Evolutionary conservation across 352 stramenopile genomes (phyloP).

Genomic region (Globisporangium alternatum): DNA sequence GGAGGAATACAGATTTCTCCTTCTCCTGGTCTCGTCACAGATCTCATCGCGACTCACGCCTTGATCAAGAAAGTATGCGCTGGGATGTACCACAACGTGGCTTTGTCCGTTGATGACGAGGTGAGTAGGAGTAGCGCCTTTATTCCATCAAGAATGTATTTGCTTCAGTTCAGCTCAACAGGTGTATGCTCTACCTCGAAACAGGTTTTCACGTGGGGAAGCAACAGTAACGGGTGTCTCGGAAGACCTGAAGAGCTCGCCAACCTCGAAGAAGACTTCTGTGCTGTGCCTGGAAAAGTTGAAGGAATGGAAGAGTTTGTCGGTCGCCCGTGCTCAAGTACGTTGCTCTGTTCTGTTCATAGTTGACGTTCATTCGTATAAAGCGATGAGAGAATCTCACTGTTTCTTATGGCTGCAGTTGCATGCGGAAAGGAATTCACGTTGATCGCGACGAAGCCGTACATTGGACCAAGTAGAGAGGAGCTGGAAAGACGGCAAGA

Average conservation of each 20-base stretch:
- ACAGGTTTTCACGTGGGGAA: conserved; percentile 92
- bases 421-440: conserved; percentile 92
- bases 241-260: conserved; percentile 69
- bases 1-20: conserved; percentile 66
- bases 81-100: conserved; percentile 91
- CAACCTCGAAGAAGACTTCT: conserved; percentile 78
- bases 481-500: conserved; percentile 48
- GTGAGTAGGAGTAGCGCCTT: conserved; percentile 15
- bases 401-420: conserved; percentile 33
- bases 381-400: neutral
- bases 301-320: conserved; percentile 74
- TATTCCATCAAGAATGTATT: neutral
- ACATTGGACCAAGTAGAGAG: conserved; percentile 84
- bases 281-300: conserved; percentile 68
- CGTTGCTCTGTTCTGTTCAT: neutral
- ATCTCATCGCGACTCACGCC: conserved; percentile 77
- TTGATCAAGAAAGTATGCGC: conserved; percentile 84
- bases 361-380: neutral
- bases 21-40: conserved; percentile 70
- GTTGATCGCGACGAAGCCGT: conserved; percentile 90
- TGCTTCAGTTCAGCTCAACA: neutral
- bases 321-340: conserved; percentile 68
- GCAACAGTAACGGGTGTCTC: conserved; percentile 89
- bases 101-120: conserved; percentile 89
- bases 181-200: neutral